Conservation (phyloP, 1,139 yeast species). For the Scheffersomyces illinoinensis region DNA sequence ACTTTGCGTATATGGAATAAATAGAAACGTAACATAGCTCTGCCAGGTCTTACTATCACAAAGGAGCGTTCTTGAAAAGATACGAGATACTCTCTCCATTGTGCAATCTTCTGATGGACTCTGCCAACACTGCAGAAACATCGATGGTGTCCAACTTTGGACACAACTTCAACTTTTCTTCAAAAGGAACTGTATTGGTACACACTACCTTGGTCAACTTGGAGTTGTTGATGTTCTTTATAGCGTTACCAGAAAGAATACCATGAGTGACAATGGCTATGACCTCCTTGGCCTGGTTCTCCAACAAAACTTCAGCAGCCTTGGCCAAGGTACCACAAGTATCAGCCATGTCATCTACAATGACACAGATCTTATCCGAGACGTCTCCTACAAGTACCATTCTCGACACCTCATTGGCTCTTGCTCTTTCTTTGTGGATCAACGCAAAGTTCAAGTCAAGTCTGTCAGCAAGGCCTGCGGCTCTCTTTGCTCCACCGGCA, state of each 20-base stretch:
- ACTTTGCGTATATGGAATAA: not conserved
- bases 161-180: slow-evolving; percentile 69
- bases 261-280: slow-evolving; percentile 98
- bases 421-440: slow-evolving; percentile 93
- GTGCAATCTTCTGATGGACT: slow-evolving; percentile 92
- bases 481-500: slow-evolving; percentile 99
- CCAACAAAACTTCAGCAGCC: slow-evolving; percentile 88
- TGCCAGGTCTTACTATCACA: slow-evolving; percentile 10
- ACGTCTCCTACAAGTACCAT: slow-evolving; percentile 99
- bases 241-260: slow-evolving; percentile 84
- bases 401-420: slow-evolving; percentile 90
- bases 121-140: slow-evolving; percentile 90
- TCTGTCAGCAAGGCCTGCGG: slow-evolving; percentile 92
- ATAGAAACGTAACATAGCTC: not conserved
- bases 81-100: slow-evolving; percentile 84
- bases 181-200: slow-evolving; percentile 93
- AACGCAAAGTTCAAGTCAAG: slow-evolving; percentile 92
- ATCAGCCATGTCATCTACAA: slow-evolving; percentile 98
- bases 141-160: slow-evolving; percentile 81
- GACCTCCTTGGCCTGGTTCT: slow-evolving; percentile 79
- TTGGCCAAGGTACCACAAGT: slow-evolving; percentile 96
- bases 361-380: slow-evolving; percentile 77
- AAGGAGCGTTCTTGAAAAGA: slow-evolving; percentile 58
- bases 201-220: slow-evolving; percentile 81
- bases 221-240: slow-evolving; percentile 77